Base-by-base conservation (phyloP, 768 basidiomycete genomes). In the Phylloporus arenicola region DNA sequence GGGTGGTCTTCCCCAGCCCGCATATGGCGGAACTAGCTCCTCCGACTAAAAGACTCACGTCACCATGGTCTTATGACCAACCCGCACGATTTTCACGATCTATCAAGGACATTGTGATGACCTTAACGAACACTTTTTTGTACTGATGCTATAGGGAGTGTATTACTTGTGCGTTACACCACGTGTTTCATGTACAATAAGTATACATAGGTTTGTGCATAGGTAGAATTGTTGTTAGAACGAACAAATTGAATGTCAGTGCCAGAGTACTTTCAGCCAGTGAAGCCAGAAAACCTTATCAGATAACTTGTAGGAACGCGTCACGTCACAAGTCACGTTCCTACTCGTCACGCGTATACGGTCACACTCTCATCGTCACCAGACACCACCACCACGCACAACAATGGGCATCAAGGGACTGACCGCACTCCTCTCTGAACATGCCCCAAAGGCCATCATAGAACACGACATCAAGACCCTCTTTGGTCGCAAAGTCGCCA, bases 391-490 rank as follows among this genome's bases (percentile, higher is more conserved):
- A 37, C 14, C 44, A 16, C 17, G 14, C 45, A 25, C 42, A 33
- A 47, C 40, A 6, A 92, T 91, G 89, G 92, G 93, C 74, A 95
- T 96, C 74, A 96, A 96, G 72, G 93, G 96, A 22, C 78, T 99
- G 29, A 97, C 94, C 12, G 86, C 80, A 10, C 77, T 99, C 19
- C 76, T 99, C 53, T 84, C 83, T 8, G 88, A 97, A 63, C 83
- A 95, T 69, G 92, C 96, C 6, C 96, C 96, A 1, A 81, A 76
- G 45, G 75, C 88, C 9, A 92, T 96, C 60, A 80, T 67, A 68
- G 92, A 94, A 59, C 91, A 94, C 64, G 91, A 95, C 34, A 97
- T 97, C 50, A 95, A 96, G 73, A 93, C 91, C 22, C 83, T 99
- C 39, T 98, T 99, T 58, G 95, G 96, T 2, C 84, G 96, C 60